Conservation (phyloP, 2,329 filamentous ascomycete species). For the Hypoxylon sp. region DNA sequence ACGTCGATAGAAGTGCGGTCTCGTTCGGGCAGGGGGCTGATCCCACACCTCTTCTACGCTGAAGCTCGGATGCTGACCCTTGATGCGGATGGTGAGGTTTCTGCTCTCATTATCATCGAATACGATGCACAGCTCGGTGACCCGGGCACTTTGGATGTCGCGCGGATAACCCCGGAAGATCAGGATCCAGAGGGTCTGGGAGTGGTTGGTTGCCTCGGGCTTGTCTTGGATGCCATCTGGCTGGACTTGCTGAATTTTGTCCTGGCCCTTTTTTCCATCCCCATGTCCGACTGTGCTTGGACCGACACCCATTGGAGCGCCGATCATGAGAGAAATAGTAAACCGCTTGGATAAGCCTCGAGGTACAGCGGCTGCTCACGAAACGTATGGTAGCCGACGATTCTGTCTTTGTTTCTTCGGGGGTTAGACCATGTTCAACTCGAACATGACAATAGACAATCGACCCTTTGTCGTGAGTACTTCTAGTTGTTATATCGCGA, state of each 20-base stretch:
- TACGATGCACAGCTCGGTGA: conserved; percentile 44
- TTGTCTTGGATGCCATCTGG: conserved; percentile 24
- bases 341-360: conserved; percentile 18
- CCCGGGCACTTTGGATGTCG: conserved; percentile 44
- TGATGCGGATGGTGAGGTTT: conserved; percentile 45
- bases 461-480: conserved; percentile 31
- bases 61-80: conserved; percentile 42
- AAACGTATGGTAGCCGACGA: conserved; percentile 16
- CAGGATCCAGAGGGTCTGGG: conserved; percentile 45
- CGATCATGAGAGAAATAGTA: conserved; percentile 25
- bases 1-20: conserved; percentile 43
- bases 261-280: conserved; percentile 28
- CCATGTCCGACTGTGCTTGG: conserved; percentile 32
- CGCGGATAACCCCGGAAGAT: conserved; percentile 45
- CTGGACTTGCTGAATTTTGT: conserved; percentile 31
- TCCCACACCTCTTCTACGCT: conserved; percentile 41
- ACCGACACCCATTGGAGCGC: conserved; percentile 35
- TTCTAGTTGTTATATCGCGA: conserved; percentile 30
- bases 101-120: conserved; percentile 43
- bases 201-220: conserved; percentile 31
- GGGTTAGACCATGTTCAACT: conserved; percentile 29
- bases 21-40: conserved; percentile 38
- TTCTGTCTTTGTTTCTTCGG: conserved; percentile 30
- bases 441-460: conserved; percentile 28
- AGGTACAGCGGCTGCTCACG: conserved; percentile 17